A percentile compares a stretch with the other conserved stretches of the same genome.
Conservation (phyloP, 2,329 filamentous ascomycete genomes). For the Scortechinia acanthostroma region DNA sequence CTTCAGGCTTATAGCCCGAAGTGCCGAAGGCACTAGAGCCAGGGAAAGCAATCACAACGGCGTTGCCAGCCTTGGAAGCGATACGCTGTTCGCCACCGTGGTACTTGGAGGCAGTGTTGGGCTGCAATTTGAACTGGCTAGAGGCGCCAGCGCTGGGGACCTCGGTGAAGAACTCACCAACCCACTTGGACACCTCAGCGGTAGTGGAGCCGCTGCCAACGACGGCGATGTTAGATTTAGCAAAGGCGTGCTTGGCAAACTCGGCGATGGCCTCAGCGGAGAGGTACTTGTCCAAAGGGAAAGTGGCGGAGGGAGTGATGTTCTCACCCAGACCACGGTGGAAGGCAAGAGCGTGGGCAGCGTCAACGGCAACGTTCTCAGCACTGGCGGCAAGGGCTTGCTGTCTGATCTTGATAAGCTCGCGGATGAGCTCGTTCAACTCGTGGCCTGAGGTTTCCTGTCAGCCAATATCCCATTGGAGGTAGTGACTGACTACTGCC, state of each 20-base stretch:
- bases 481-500: too few relatives aligned
- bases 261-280: conserved; percentile 67
- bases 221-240: conserved; percentile 84
- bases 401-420: conserved; percentile 72
- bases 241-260: conserved; percentile 74
- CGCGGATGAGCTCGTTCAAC: conserved; percentile 79
- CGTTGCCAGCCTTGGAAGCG: conserved; percentile 69
- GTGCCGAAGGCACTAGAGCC: conserved; percentile 68
- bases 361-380: conserved; percentile 70
- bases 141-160: conserved; percentile 11
- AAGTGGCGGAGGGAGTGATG: conserved; percentile 65
- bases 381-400: conserved; percentile 59
- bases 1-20: conserved; percentile 71
- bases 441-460: conserved; percentile 63
- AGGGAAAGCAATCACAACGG: conserved; percentile 85
- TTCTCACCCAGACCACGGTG: conserved; percentile 83
- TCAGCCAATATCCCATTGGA: neutral
- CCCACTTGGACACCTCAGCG: conserved; percentile 76
- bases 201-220: conserved; percentile 82
- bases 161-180: conserved; percentile 81
- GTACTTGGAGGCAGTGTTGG: conserved; percentile 69
- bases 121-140: conserved; percentile 12
- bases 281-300: conserved; percentile 73
- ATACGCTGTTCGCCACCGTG: conserved; percentile 90
- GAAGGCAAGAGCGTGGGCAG: conserved; percentile 80